Evolutionary conservation across 176 grass and related monocot species (phyloP).

Genomic region (Carex myosuroides): DNA sequence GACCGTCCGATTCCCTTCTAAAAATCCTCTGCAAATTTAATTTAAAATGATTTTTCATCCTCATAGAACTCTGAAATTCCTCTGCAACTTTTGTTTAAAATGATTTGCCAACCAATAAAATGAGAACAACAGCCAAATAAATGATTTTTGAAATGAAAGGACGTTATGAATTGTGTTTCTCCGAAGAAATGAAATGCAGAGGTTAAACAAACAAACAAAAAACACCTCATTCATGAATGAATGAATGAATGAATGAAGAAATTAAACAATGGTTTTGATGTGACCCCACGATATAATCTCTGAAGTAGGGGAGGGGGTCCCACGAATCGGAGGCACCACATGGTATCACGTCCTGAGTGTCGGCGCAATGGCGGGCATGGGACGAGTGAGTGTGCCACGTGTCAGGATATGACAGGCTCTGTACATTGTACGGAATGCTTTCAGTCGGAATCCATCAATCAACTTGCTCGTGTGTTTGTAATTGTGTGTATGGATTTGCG

Average conservation of each 20-base stretch:
- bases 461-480: neutral
- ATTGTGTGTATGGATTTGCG: neutral
- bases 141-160: no score
- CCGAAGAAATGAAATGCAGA: no score
- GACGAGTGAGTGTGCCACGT: neutral
- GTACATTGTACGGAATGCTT: constrained; percentile 12
- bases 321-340: neutral
- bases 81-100: no score
- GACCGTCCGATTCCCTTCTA: no score
- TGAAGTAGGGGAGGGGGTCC: neutral
- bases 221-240: neutral
- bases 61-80: no score
- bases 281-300: neutral
- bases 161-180: no score
- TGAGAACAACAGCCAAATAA: no score
- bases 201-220: neutral
- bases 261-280: neutral
- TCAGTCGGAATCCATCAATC: neutral
- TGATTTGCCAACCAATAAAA: no score
- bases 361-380: constrained; percentile 20
- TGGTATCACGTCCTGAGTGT: constrained; percentile 25
- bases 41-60: no score
- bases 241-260: neutral
- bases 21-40: no score
- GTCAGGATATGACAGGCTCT: neutral